Base-by-base conservation (phyloP, 306 rosid species). In the Citrullus colocynthis region DNA sequence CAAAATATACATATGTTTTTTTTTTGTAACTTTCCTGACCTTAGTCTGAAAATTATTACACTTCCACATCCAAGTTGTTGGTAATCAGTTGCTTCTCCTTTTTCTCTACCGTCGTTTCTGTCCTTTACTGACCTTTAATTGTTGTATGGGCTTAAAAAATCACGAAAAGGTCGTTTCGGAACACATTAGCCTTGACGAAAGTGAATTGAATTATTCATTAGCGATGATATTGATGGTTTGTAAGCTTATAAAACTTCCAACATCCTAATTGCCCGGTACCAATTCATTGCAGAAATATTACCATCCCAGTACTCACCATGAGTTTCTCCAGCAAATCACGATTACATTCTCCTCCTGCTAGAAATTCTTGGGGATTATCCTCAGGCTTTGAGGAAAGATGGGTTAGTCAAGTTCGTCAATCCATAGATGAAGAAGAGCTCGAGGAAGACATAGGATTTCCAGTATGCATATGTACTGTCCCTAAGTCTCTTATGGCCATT, bases 381-480 rank as follows among this genome's bases (percentile, higher is more conserved):
- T 74, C 88, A 30, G 60, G 42, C 63, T 86, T 85, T 79, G 98
- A 91, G 80, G 75, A 18, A 0, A 48, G 64, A 76, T 93, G 97
- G 96, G 88, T 91, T 42, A 87, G 82, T 72, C 85, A 88, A 55
- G 85, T 93, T 57, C 78, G 93, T 0, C 85, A 72, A 81, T 86
- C 90, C 42, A 86, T 93, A 1, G 93, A 90, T 62, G 91, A 88
- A 78, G 91, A 86, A 60, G 74, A 51, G 14, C 24, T 17, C 4
- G 96, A 91, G n/a, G 88, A 91, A 1, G 90, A 86, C 57, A 44
- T 8, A 6, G 88, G 86, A 57, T 54, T 80, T 45, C 76, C 85
- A 0, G 97, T 89, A 3, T 82, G 85, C 80, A 86, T 93, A 49
- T 93, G 88, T 91, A 86, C 85, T 56, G 98, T 80, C 71, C 86